Base-by-base conservation (phyloP, 2,329 filamentous ascomycete genomes). In the Sarocladiaceae sp. region DNA sequence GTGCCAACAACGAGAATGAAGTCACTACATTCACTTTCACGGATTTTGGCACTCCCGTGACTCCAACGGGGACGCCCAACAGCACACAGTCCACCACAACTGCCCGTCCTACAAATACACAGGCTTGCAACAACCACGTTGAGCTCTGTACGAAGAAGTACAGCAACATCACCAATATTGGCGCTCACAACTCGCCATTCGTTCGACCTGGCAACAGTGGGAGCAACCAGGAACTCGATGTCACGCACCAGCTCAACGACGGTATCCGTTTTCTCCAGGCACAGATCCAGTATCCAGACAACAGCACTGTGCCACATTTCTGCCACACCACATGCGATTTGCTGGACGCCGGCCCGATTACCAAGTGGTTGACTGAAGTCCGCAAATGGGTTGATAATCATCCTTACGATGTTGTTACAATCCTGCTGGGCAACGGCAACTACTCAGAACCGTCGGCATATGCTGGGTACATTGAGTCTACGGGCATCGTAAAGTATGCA, bases 241-340 rank as follows among this genome's bases (percentile, higher is more conserved):
- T 94, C 47, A 77, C 74, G 12, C 72, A 78, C 29, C 90, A 95
- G 71, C 75, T 95, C 55, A 80, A 94, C 63, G 90, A 95, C 62
- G 90, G 90, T 26, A 71, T 88, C 33, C 81, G 83, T 22, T 78
- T 86, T 57, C 64, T 86, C 28, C 82, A 86, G 62, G 82, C 69
- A 3, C 82, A 86, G 65, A 84, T 85, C 51, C 82, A 84, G 55
- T 84, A 73, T 66, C 76, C 78, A 1, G 59, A 57, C 20, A 76
- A 79, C 58, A 71, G 66, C 33, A 73, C 72, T 1, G 69, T 65
- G 23, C 80, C 80, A 42, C 87, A 90, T 68, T 90, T 94, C 61
- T 97, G 92, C 69, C 92, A 97, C 67, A 89, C 88, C 1, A 84
- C 80, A 42, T 97, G 92, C 69, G 81, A 90, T 58, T 73, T 96